A percentile compares a stretch with the other conserved stretches of the same genome.
Conservation (phyloP, 768 basidiomycete genomes). For the Leccinum obscurum region DNA sequence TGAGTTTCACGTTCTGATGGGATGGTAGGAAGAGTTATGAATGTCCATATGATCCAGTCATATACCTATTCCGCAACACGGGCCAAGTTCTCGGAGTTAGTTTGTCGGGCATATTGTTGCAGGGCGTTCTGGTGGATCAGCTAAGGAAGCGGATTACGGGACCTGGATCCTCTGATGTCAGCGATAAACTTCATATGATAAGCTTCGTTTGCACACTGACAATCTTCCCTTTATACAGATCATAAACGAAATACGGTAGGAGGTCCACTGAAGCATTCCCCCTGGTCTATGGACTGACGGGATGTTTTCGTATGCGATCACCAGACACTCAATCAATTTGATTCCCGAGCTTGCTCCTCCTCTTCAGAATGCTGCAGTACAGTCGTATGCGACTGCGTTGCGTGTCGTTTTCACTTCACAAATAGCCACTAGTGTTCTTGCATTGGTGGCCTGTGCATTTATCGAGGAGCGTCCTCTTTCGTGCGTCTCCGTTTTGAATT, state of each 20-base stretch:
- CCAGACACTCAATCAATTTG: conserved; percentile 67
- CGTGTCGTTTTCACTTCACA: conserved; percentile 84
- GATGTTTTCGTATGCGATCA: conserved; percentile 26
- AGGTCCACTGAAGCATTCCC: conserved; percentile 9
- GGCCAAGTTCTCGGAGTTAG: conserved; percentile 97
- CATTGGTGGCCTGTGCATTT: conserved; percentile 66
- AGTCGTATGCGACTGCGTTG: conserved; percentile 78
- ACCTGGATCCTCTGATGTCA: conserved; percentile 68
- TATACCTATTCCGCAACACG: conserved; percentile 90
- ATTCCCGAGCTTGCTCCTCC: conserved; percentile 63
- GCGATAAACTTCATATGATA: conserved; percentile 33
- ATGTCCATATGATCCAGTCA: conserved; percentile 51
- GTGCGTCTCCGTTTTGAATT: conserved; percentile 8
- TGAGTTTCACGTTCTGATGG: conserved; percentile 41
- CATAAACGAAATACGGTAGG: conserved; percentile 69
- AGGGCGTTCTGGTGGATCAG: conserved; percentile 71
- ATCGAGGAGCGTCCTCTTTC: conserved; percentile 75
- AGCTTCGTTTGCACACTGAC: conserved; percentile 16
- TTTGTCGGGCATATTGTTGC: conserved; percentile 79
- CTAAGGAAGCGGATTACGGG: conserved; percentile 76
- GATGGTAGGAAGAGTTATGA: conserved; percentile 6
- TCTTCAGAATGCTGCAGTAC: conserved; percentile 60
- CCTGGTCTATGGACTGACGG: conserved; percentile 16
- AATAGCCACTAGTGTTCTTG: conserved; percentile 61
- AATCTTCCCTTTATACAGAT: conserved; percentile 46